A percentile compares a stretch with the other conserved stretches of the same genome.
phyloP scores from a whole-genome alignment of 208 protist species.

The Crithidia sp. region DNA sequence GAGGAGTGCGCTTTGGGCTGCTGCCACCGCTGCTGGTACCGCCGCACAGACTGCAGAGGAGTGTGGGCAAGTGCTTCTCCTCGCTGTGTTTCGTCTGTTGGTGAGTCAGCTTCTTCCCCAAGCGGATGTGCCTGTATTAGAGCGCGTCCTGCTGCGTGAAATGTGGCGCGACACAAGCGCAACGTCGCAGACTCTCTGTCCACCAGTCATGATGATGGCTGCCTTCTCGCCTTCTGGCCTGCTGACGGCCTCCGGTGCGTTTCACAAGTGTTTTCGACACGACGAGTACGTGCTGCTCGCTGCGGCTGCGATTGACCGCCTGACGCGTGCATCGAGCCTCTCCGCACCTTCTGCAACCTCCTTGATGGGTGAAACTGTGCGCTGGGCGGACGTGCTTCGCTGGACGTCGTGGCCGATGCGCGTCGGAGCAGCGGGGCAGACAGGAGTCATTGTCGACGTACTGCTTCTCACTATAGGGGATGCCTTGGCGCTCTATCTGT shows the following conservation, averaged over 20 bases:
- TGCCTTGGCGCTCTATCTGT: constrained; percentile 46
- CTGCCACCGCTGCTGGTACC: neutral
- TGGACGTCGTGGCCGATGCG: constrained; percentile 32
- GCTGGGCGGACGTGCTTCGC: constrained; percentile 16
- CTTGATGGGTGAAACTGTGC: too few species aligned
- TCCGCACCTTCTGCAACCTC: neutral
- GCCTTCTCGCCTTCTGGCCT: constrained; percentile 66
- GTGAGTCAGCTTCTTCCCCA: neutral
- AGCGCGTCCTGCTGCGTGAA: constrained; percentile 18
- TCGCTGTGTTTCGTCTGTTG: constrained; percentile 14
- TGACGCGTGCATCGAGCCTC: constrained; percentile 19
- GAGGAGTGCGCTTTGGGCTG: constrained; percentile 17
- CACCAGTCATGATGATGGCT: constrained; percentile 36
- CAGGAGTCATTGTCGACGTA: constrained; percentile 34
- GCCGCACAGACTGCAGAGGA: constrained; percentile 23
- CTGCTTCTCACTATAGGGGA: constrained; percentile 57
- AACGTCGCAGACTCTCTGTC: neutral
- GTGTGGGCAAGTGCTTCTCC: constrained; percentile 10
- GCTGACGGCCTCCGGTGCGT: constrained; percentile 50
- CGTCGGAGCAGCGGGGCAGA: neutral
- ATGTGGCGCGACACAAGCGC: constrained; percentile 2
- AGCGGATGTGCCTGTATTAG: neutral
- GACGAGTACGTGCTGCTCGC: constrained; percentile 46
- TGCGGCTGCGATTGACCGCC: constrained; percentile 54
- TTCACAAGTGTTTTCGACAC: constrained; percentile 38